Evolutionary conservation across 1,284 basidiomycete genomes (phyloP).

Genomic region (Rhodotorula sp.): DNA sequence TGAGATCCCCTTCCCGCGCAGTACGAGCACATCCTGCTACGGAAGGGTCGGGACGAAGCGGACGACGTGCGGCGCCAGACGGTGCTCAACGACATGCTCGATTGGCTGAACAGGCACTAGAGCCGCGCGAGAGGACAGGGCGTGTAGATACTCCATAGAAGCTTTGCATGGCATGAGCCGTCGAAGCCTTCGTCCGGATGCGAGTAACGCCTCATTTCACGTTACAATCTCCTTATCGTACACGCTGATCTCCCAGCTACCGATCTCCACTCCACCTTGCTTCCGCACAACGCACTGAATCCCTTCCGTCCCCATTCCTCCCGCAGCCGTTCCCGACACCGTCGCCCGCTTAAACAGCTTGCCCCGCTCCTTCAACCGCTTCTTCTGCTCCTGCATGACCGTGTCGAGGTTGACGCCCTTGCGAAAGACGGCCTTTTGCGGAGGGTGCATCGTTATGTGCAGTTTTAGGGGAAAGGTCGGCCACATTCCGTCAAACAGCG

Average conservation of each 20-base stretch:
- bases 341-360: background rate
- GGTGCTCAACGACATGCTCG: conserved; percentile 42
- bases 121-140: background rate
- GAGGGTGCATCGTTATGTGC: conserved; percentile 53
- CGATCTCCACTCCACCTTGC: conserved; percentile 23
- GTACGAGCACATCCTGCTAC: conserved; percentile 42
- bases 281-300: conserved; percentile 25
- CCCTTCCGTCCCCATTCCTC: conserved; percentile 13
- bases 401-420: conserved; percentile 42
- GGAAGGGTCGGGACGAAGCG: conserved; percentile 40
- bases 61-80: conserved; percentile 42
- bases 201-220: background rate
- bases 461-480: conserved; percentile 50
- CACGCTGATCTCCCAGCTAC: conserved; percentile 26
- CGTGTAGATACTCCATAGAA: too few species aligned
- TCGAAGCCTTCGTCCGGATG: too few species aligned
- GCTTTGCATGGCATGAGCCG: background rate
- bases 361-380: background rate
- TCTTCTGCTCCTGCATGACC: conserved; percentile 27
- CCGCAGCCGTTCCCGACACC: background rate
- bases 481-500: conserved; percentile 1
- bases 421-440: conserved; percentile 44
- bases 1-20: background rate
- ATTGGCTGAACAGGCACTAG: conserved; percentile 39
- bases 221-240: conserved; percentile 17